These are phyloP conservation scores for Penicillium silybi DNA, from an alignment of 495 filamentous ascomycete genomes.

Conservation along the genomic window DNA sequence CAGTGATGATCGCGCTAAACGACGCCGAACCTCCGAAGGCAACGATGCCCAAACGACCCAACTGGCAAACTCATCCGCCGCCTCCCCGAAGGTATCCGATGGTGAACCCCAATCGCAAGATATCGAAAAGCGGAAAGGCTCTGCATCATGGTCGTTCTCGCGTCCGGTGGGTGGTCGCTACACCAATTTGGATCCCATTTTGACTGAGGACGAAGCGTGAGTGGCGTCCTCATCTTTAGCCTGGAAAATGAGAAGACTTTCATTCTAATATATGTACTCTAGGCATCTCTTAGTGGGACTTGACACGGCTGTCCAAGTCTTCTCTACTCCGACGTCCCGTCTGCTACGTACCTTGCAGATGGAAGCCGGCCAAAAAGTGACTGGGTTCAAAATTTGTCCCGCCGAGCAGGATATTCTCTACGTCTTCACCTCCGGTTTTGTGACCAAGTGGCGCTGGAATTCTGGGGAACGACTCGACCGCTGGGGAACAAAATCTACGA, in stretches of 20 bases:
- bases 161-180: slow-evolving; percentile 32
- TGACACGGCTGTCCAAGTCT: slow-evolving; percentile 66
- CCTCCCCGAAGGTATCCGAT: no score
- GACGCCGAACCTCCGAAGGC: slow-evolving; percentile 31
- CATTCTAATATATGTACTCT: neutral
- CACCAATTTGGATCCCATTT: slow-evolving; percentile 66
- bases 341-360: slow-evolving; percentile 58
- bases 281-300: slow-evolving; percentile 69
- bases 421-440: slow-evolving; percentile 62
- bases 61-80: neutral
- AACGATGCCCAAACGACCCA: slow-evolving; percentile 1
- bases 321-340: slow-evolving; percentile 75
- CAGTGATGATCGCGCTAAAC: slow-evolving; percentile 29
- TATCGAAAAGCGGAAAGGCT: slow-evolving; percentile 6
- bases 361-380: slow-evolving; percentile 32
- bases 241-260: neutral
- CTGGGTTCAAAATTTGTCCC: slow-evolving; percentile 57
- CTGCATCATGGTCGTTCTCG: slow-evolving; percentile 32
- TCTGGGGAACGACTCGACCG: slow-evolving; percentile 46
- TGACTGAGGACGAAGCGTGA: slow-evolving; percentile 78
- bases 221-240: slow-evolving; percentile 17
- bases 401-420: slow-evolving; percentile 57
- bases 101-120: slow-evolving; percentile 2
- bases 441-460: slow-evolving; percentile 77
- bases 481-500: slow-evolving; percentile 40